Evolutionary conservation across 306 rosid species (phyloP).

Genomic region (Prunus mume): DNA sequence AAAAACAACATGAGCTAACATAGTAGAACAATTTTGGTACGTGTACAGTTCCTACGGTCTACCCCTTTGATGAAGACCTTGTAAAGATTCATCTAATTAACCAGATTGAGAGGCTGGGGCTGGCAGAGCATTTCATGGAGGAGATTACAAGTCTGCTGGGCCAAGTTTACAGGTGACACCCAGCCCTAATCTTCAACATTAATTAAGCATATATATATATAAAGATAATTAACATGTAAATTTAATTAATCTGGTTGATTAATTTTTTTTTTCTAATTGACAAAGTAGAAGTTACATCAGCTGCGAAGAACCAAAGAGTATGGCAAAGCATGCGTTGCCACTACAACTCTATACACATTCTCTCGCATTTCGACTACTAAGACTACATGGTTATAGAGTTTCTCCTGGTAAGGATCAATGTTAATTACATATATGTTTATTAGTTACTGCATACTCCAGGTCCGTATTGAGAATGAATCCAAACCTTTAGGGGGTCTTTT

Average conservation of each 20-base stretch:
- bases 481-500: no score
- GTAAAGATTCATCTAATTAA: not conserved
- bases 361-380: slow-evolving; percentile 14
- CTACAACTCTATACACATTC: slow-evolving; percentile 12
- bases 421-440: no score
- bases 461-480: no score
- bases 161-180: not conserved
- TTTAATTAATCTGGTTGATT: not conserved
- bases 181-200: no score
- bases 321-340: not conserved
- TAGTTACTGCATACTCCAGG: no score
- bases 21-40: not conserved
- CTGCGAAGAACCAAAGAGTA: not conserved
- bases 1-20: not conserved
- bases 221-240: no score
- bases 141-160: not conserved
- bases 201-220: no score
- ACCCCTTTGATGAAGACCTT: slow-evolving; percentile 14
- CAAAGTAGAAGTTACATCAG: not conserved
- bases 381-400: slow-evolving; percentile 15
- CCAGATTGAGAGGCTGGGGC: slow-evolving; percentile 14
- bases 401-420: slow-evolving; percentile 7
- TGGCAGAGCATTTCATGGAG: slow-evolving; percentile 7
- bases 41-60: not conserved
- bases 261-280: not conserved